phyloP scores from a whole-genome alignment of 2,329 filamentous ascomycete genomes.

The Nothopassalora personata region DNA sequence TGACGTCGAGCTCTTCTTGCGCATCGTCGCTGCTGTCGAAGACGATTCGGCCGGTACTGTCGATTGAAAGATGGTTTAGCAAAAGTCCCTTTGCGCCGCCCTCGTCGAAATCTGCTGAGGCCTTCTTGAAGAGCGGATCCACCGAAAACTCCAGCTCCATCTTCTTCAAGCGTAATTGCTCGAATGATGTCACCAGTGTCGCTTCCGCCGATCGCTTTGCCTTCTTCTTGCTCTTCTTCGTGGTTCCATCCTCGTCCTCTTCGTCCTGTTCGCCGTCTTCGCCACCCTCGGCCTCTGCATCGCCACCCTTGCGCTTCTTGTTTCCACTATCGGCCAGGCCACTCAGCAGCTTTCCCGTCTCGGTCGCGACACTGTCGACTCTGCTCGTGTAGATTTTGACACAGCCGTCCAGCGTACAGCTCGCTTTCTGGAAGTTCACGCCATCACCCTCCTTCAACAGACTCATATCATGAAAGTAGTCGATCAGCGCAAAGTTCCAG shows the following conservation, averaged over 20 bases:
- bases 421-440: slow-evolving; percentile 98
- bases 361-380: slow-evolving; percentile 95
- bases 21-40: slow-evolving; percentile 96
- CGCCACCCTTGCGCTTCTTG: slow-evolving; percentile 47
- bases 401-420: slow-evolving; percentile 93
- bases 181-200: slow-evolving; percentile 86
- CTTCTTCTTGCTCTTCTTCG: slow-evolving; percentile 66
- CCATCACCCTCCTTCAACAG: slow-evolving; percentile 91
- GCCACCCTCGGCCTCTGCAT: slow-evolving; percentile 60
- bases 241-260: slow-evolving; percentile 46
- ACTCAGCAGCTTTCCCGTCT: slow-evolving; percentile 90
- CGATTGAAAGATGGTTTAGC: slow-evolving; percentile 94
- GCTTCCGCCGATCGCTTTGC: slow-evolving; percentile 75
- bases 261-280: slow-evolving; percentile 58
- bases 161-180: slow-evolving; percentile 87
- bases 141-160: slow-evolving; percentile 96
- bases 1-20: slow-evolving; percentile 45
- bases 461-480: slow-evolving; percentile 99
- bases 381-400: slow-evolving; percentile 99
- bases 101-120: slow-evolving; percentile 96
- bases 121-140: slow-evolving; percentile 98
- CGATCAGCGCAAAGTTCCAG: slow-evolving; percentile 99
- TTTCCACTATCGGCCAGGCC: slow-evolving; percentile 80
- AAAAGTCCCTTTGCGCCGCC: slow-evolving; percentile 92
- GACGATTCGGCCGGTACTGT: slow-evolving; percentile 84